Percentiles rank a stretch among this genome's conserved stretches.
These are phyloP conservation scores for Myriosclerotinia duriaeana DNA, from an alignment of 2,329 filamentous ascomycete species.

Conservation along the genomic window DNA sequence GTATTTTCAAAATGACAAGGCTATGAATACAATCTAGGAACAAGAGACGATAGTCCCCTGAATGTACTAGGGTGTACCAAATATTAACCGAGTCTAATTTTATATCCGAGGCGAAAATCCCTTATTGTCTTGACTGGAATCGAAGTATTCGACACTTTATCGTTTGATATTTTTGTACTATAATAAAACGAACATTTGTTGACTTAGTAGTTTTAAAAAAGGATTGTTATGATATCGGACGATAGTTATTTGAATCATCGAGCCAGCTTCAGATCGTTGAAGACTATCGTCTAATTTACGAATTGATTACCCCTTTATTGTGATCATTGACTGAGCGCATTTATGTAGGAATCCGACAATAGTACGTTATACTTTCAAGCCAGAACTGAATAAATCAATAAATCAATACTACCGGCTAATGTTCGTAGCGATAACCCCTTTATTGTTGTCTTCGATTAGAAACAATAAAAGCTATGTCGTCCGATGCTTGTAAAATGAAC, in stretches of 20 bases:
- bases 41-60: neutral
- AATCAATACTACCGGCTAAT: too few relatives aligned
- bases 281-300: neutral
- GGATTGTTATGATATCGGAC: neutral
- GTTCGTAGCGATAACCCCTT: neutral
- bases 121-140: neutral
- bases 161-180: neutral
- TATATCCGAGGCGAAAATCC: neutral
- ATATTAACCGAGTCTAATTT: neutral
- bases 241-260: neutral
- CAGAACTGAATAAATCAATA: too few relatives aligned
- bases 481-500: too few relatives aligned
- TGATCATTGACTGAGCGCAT: neutral
- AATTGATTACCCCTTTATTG: neutral
- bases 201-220: neutral
- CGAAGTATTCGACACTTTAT: neutral
- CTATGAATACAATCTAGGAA: too few relatives aligned
- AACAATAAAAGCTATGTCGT: neutral
- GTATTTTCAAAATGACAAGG: too few relatives aligned
- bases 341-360: neutral
- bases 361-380: neutral
- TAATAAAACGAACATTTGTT: neutral
- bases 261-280: neutral
- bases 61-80: neutral
- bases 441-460: rapidly evolving